Evolutionary conservation across 1,284 basidiomycete genomes (phyloP).

Genomic region (Earliella scabrosa): DNA sequence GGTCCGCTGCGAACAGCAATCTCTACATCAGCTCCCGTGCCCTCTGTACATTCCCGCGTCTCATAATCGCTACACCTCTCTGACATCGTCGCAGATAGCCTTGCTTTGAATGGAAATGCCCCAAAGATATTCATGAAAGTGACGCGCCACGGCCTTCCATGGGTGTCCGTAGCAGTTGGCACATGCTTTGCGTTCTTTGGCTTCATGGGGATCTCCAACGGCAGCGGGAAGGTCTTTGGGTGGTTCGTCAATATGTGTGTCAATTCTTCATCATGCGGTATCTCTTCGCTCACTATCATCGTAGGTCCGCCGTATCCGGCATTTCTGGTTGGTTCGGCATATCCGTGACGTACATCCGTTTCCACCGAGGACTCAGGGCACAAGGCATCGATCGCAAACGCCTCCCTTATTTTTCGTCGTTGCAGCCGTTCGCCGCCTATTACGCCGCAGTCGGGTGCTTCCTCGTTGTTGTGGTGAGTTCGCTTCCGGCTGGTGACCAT

Average conservation of each 20-base stretch:
- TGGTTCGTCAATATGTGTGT: conserved; percentile 74
- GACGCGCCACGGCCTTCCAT: conserved; percentile 77
- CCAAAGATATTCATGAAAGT: conserved; percentile 76
- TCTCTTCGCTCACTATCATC: neutral
- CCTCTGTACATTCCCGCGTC: conserved; percentile 57
- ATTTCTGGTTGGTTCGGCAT: conserved; percentile 88
- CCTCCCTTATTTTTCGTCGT: conserved; percentile 65
- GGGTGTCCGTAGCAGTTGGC: conserved; percentile 69
- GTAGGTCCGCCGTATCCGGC: conserved; percentile 59
- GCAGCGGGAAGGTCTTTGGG: conserved; percentile 70
- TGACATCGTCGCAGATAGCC: conserved; percentile 57
- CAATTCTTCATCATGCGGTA: neutral
- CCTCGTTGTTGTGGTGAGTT: conserved; percentile 77
- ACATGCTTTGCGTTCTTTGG: conserved; percentile 72
- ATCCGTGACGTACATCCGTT: conserved; percentile 78
- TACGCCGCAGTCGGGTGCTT: conserved; percentile 59
- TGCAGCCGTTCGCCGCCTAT: conserved; percentile 77
- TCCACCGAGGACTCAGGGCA: conserved; percentile 74
- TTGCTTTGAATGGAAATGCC: conserved; percentile 78
- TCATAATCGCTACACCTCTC: neutral
- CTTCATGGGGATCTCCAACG: conserved; percentile 65
- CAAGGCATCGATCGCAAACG: conserved; percentile 72
- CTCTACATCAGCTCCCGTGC: conserved; percentile 83
- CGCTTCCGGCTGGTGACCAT: too few relatives aligned
- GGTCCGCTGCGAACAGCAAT: conserved; percentile 85